Base-by-base conservation (phyloP, 768 basidiomycete genomes). In the Tremella mesenterica region DNA sequence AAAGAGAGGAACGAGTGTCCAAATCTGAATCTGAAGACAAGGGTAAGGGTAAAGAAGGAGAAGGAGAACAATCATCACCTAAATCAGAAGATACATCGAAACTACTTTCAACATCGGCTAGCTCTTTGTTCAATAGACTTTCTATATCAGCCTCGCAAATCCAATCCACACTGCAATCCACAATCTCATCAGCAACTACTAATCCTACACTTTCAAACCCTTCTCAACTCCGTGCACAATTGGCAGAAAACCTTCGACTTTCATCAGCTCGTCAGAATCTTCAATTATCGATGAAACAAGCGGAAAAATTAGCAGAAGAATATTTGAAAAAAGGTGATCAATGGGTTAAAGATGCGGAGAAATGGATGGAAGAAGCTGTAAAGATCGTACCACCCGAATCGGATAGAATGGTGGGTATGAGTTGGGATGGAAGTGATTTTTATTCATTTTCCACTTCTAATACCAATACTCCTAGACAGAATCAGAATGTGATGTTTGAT, bases 341-440 rank as follows among this genome's bases (percentile, higher is more conserved):
- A 28, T 64, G 71, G 38, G 56, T 70, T 12, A 57, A 65, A 47
- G 74, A 74, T 20, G 85, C 82, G 1, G 79, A 79, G 21, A 76
- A 76, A 36, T 81, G 79, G 72, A 61, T 87, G 63, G 84, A 82
- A 48, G 91, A 96, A 46, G 89, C 88, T 10, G 88, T 96, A 63
- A 92, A 91, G 71, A 85, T 95, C 47, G 78, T 96, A 13, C 92
- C 91, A 0, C 91, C 91, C 1, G 83, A 85, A 31, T 79, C 79
- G 39, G 69, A 61, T 6, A 54, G 73, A 1, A 58, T 64, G 28
- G 67, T 73, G 2, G 80, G 79, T 3, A 66, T 83, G 25, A 60
- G 81, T 38, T 92, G 88, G 88, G 90, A 92, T 69, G 90, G 88
- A 0, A 75, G 83, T 28, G 88, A 92, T 71, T 80, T 90, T 68